These are phyloP conservation scores for Aciculosporium take DNA, from an alignment of 2,329 filamentous ascomycete species.

Conservation along the genomic window DNA sequence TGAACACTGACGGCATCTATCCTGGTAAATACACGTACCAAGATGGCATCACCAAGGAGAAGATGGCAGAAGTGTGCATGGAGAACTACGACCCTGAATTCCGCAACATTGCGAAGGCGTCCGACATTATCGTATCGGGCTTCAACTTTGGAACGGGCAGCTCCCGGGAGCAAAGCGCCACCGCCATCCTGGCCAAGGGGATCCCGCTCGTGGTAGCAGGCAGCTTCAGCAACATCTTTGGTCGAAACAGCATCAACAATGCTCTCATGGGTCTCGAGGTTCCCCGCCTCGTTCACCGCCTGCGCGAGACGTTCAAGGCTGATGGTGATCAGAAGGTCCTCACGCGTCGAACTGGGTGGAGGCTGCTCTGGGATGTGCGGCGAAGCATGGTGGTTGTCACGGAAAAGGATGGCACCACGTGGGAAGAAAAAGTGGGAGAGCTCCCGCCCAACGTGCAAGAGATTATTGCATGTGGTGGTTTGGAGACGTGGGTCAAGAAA, in stretches of 20 bases:
- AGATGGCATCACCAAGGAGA: slow-evolving; percentile 59
- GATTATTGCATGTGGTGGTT: slow-evolving; percentile 62
- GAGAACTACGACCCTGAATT: slow-evolving; percentile 79
- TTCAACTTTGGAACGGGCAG: slow-evolving; percentile 78
- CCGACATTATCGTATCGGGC: slow-evolving; percentile 72
- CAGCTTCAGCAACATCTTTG: slow-evolving; percentile 76
- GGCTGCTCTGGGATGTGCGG: slow-evolving; percentile 64
- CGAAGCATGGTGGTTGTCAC: slow-evolving; percentile 55
- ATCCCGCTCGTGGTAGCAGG: slow-evolving; percentile 70
- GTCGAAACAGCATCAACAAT: slow-evolving; percentile 67
- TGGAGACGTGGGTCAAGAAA: slow-evolving; percentile 72
- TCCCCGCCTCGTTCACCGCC: slow-evolving; percentile 48
- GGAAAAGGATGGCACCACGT: slow-evolving; percentile 50
- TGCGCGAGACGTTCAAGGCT: slow-evolving; percentile 45
- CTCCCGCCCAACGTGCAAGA: slow-evolving; percentile 76
- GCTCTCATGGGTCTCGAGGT: slow-evolving; percentile 60
- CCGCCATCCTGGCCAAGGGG: slow-evolving; percentile 65
- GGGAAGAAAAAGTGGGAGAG: slow-evolving; percentile 73
- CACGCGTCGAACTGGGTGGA: slow-evolving; percentile 55
- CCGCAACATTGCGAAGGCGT: slow-evolving; percentile 42
- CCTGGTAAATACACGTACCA: slow-evolving; percentile 73
- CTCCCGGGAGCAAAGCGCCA: slow-evolving; percentile 65
- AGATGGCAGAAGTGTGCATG: slow-evolving; percentile 87
- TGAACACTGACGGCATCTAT: slow-evolving; percentile 2
- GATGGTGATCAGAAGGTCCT: slow-evolving; percentile 9